These are phyloP conservation scores for Danielozyma ontarioensis DNA, from an alignment of 805 yeast genomes.

Conservation along the genomic window DNA sequence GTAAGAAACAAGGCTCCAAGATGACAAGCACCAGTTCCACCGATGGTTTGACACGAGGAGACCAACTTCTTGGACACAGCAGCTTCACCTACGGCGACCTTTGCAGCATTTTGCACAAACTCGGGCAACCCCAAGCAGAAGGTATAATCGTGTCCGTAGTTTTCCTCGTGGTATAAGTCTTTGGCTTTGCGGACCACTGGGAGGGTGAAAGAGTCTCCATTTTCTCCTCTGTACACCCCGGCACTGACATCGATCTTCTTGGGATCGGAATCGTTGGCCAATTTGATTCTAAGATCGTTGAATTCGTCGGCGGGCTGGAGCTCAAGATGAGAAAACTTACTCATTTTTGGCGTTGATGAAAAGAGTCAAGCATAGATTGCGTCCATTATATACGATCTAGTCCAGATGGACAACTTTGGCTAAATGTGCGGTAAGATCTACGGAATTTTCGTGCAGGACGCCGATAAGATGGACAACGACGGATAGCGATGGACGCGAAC, in stretches of 20 bases:
- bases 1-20: background rate
- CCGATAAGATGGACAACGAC: no score
- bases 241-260: slow-evolving; percentile 1
- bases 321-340: slow-evolving; percentile 1
- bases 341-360: no score
- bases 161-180: background rate
- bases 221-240: background rate
- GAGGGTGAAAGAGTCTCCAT: background rate
- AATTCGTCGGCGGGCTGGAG: slow-evolving; percentile 3
- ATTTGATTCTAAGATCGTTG: no score
- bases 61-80: slow-evolving; percentile 10
- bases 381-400: no score
- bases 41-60: background rate
- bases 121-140: slow-evolving; percentile 1
- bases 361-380: no score
- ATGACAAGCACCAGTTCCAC: slow-evolving; percentile 1
- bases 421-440: no score
- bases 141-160: slow-evolving; percentile 2
- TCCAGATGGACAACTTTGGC: no score
- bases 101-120: slow-evolving; percentile 13
- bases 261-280: background rate
- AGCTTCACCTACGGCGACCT: slow-evolving; percentile 18
- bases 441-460: no score
- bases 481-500: no score
- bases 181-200: background rate